Evolutionary conservation across 768 basidiomycete genomes (phyloP), one percentile per base, ranked within the genome.

Genomic region (Hemileccinum rubropunctum): DNA sequence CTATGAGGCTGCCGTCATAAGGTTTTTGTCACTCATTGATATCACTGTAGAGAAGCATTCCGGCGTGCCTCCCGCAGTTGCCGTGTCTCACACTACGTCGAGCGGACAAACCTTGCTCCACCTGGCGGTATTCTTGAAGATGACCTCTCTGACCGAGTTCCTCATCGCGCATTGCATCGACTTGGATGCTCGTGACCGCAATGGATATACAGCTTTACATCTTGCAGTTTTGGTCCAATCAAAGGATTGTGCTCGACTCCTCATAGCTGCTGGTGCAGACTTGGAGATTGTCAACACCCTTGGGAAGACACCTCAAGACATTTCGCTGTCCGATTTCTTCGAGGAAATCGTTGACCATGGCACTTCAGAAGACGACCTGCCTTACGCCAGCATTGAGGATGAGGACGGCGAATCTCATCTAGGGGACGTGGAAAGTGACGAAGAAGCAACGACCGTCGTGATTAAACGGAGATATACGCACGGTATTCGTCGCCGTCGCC

Each of bases 81-180:
- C 86, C 5, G 73, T 97, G 53, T 94, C 88, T 11, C 80, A 86
- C 59, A 63, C 79, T 36, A 89, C 86, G 40, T 61, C 78, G 47
- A 79, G 76, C 45, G 88, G 89, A 21, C 95, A 98, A 61, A 95
- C 92, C 0, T 71, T 99, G 5, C 81, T 98, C 11, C 95, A 99
- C 65, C 74, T 98, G 38, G 86, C 94, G 2, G 76, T 83, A 6
- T 84, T 91, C 62, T 80, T 94, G 48, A 85, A 85, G 27, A 90
- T 91, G 66, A 71, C 80, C 9, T 71, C 80, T 6, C 78, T 98
- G 28, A 78, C 84, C 15, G 62, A 73, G 39, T 91, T 89, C 70
- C 75, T 99, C 49, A 71, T 95, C 49, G 69, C 73, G 4, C 87
- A 80, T 47, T 81, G 78, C 7, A 83, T 86, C 33, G 91, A 94